Evolutionary conservation across 192 early-diverging fungal species (phyloP).

Genomic region (Coemansia asiatica): DNA sequence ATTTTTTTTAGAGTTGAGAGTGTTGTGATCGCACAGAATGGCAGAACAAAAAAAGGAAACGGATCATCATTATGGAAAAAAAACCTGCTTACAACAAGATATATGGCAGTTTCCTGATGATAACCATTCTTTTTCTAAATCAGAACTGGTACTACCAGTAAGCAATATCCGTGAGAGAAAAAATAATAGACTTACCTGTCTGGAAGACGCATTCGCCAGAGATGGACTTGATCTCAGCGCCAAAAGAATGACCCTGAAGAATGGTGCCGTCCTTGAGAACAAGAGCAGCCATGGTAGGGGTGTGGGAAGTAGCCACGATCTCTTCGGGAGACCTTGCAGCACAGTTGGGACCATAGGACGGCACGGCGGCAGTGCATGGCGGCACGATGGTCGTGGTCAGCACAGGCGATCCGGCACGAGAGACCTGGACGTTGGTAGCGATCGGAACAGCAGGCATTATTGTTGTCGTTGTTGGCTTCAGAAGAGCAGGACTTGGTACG

Average conservation of each 20-base stretch:
- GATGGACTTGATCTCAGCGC: slow-evolving; percentile 78
- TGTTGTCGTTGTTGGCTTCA: slow-evolving; percentile 10
- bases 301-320: slow-evolving; percentile 26
- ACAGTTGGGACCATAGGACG: slow-evolving; percentile 40
- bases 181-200: slow-evolving; percentile 70
- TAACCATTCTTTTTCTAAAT: too few species aligned
- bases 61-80: too few species aligned
- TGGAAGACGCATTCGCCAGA: slow-evolving; percentile 99
- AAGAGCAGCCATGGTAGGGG: slow-evolving; percentile 63
- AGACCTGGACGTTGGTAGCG: slow-evolving; percentile 52
- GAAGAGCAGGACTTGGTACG: background rate
- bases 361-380: slow-evolving; percentile 48
- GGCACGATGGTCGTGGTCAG: slow-evolving; percentile 29
- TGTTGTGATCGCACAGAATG: too few species aligned
- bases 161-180: background rate
- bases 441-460: slow-evolving; percentile 46
- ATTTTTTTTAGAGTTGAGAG: too few species aligned
- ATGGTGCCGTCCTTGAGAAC: slow-evolving; percentile 82
- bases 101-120: too few species aligned
- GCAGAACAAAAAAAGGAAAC: too few species aligned
- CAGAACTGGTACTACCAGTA: background rate
- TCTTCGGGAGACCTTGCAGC: slow-evolving; percentile 44
- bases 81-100: too few species aligned
- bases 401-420: slow-evolving; percentile 44
- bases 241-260: slow-evolving; percentile 92